A percentile compares a stretch with the other conserved stretches of the same genome.
Conservation (phyloP, 805 yeast species). For the Hanseniaspora hatyaiensis region DNA sequence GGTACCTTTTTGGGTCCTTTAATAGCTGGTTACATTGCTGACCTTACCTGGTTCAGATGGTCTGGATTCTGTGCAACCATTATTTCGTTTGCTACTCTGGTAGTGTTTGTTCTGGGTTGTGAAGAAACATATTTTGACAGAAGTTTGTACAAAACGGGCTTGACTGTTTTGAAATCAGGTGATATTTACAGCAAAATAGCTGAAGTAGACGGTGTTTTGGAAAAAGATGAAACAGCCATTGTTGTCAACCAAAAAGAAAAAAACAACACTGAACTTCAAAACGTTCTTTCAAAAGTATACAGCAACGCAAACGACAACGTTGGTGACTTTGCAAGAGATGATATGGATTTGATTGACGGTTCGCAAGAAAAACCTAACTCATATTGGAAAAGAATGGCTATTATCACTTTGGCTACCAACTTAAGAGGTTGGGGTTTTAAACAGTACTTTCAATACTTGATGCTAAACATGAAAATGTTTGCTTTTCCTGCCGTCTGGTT, state of each 20-base stretch:
- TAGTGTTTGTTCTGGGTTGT: constrained; percentile 45
- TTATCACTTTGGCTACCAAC: constrained; percentile 48
- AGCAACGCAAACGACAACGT: constrained; percentile 18
- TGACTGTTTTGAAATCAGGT: constrained; percentile 20
- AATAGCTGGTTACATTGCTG: constrained; percentile 61
- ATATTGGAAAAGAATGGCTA: constrained; percentile 37
- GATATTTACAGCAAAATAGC: neutral
- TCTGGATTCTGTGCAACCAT: constrained; percentile 60
- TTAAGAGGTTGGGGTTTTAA: constrained; percentile 52
- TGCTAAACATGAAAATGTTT: constrained; percentile 43
- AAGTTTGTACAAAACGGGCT: constrained; percentile 31
- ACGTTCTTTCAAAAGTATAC: constrained; percentile 15
- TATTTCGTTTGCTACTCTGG: constrained; percentile 46
- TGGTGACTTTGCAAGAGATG: constrained; percentile 1
- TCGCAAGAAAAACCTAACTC: constrained; percentile 33
- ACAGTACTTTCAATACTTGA: constrained; percentile 47
- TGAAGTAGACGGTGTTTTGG: constrained; percentile 7
- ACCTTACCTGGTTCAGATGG: constrained; percentile 60
- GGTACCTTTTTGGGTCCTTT: constrained; percentile 75
- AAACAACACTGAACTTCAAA: constrained; percentile 1
- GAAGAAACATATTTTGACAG: constrained; percentile 66
- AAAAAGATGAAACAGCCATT: neutral
- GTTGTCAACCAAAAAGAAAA: neutral
- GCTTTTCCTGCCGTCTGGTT: constrained; percentile 53
- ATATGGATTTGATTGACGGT: constrained; percentile 29